phyloP scores from a whole-genome alignment of 352 stramenopile genomes.

The Globisporangium paroecandrum region DNA sequence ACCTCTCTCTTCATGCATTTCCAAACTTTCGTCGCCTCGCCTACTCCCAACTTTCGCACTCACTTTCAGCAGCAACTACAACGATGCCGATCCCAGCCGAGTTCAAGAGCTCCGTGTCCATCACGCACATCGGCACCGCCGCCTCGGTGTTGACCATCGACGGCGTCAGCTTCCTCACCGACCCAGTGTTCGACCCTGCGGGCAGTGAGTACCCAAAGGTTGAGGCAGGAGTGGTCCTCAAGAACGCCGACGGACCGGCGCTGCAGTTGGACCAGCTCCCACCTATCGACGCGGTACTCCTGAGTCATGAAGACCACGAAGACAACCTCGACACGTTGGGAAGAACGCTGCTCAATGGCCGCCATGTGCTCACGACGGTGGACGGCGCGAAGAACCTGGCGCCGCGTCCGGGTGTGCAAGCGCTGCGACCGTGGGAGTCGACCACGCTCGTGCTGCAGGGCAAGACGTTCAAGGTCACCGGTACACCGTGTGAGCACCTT shows the following conservation, averaged over 20 bases:
- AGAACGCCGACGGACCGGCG: constrained; percentile 19
- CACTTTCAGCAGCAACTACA: not conserved
- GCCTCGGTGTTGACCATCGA: constrained; percentile 37
- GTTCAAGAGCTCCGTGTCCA: constrained; percentile 32
- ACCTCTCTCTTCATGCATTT: too few species aligned
- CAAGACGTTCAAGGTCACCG: constrained; percentile 38
- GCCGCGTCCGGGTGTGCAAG: constrained; percentile 31
- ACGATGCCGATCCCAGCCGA: constrained; percentile 16
- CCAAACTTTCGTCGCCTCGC: too few species aligned
- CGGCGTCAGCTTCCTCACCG: constrained; percentile 38
- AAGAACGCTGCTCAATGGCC: constrained; percentile 38
- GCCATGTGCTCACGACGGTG: constrained; percentile 32
- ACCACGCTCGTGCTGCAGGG: constrained; percentile 24
- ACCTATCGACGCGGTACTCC: constrained; percentile 28
- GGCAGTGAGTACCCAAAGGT: constrained; percentile 18
- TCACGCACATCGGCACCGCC: constrained; percentile 41
- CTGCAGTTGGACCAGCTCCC: constrained; percentile 30
- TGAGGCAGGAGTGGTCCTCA: constrained; percentile 15
- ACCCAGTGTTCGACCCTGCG: constrained; percentile 28
- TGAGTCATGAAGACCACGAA: constrained; percentile 39
- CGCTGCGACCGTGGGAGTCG: constrained; percentile 30
- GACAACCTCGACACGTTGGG: constrained; percentile 39
- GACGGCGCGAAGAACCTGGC: constrained; percentile 39
- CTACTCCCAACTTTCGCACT: too few species aligned
- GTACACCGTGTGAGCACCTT: constrained; percentile 32